Base-by-base conservation (phyloP, 2,329 filamentous ascomycete species). In the Colletotrichum kahawae region DNA sequence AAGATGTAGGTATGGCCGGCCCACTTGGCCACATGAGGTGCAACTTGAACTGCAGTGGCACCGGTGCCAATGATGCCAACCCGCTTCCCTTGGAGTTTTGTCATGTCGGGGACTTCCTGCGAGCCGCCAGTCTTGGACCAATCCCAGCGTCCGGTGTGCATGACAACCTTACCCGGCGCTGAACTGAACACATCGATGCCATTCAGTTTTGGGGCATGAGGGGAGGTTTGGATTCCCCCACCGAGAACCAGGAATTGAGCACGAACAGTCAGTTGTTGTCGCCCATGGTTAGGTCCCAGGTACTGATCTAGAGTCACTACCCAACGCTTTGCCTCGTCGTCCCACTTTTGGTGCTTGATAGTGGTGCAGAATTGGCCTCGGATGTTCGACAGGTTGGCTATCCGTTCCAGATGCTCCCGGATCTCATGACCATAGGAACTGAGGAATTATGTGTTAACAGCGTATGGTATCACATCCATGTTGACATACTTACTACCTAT, bases 1-100 rank as follows among this genome's bases (percentile, higher is more conserved):
- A 91, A 85, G n/a, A 91, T 88, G 74, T 86, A 89, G 2, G 91
- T 77, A 36, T 90, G 81, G 62, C 88, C 86, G 0, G 88, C 85
- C 71, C 83, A 88, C 56, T 86, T 82, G 3, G 85, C 87, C 0
- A 90, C 78, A 18, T 82, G 78, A 1, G 88, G 87, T 0, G 88
- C 77, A 2, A 82, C 83, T 76, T 88, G 86, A 5, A 90, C 81
- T 1, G 84, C 85, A 0, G 87, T 89, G 2, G 88, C 86, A 0
- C 87, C 88, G 0, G 87, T 90, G 24, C 88, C 89, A 31, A 90
- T 80, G 60, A 90, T 82, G 3, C 84, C 88, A 2, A 90, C 86
- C 5, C 80, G 79, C 80, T 87, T 87, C 16, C 82, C 85, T 27
- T 85, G 82, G 4, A 92, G 79, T 14, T 87, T 87, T 1, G 85